Conservation (phyloP, 2,329 filamentous ascomycete genomes). For the Leptographium lundbergii region DNA sequence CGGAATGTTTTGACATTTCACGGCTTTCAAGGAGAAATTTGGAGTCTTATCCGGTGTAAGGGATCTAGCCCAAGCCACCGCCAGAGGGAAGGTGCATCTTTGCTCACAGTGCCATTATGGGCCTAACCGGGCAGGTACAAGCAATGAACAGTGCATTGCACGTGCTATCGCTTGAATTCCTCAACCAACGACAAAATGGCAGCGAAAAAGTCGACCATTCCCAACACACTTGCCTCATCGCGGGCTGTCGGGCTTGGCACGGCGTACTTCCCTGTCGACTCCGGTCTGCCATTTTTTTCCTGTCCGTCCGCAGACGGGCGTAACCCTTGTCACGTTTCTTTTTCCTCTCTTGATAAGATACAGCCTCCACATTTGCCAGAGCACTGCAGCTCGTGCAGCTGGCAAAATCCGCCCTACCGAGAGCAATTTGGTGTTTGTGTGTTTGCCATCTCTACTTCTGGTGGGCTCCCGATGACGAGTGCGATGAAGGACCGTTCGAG, state of each 20-base stretch:
- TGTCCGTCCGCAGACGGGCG: neutral
- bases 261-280: neutral
- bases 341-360: neutral
- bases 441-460: neutral
- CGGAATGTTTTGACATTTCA: slow-evolving; percentile 6
- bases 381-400: neutral
- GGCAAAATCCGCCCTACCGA: neutral
- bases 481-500: neutral
- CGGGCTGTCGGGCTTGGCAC: neutral
- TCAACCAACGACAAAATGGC: neutral
- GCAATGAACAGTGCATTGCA: neutral
- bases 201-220: neutral
- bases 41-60: neutral
- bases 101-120: neutral
- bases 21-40: neutral
- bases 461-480: neutral
- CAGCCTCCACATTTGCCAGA: neutral
- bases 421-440: neutral
- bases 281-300: neutral
- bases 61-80: neutral
- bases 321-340: neutral
- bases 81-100: neutral
- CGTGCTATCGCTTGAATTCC: neutral
- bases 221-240: neutral
- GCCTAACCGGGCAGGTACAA: neutral